Conservation (phyloP, 495 filamentous ascomycete genomes). For the Aspergillus nanangensis region DNA sequence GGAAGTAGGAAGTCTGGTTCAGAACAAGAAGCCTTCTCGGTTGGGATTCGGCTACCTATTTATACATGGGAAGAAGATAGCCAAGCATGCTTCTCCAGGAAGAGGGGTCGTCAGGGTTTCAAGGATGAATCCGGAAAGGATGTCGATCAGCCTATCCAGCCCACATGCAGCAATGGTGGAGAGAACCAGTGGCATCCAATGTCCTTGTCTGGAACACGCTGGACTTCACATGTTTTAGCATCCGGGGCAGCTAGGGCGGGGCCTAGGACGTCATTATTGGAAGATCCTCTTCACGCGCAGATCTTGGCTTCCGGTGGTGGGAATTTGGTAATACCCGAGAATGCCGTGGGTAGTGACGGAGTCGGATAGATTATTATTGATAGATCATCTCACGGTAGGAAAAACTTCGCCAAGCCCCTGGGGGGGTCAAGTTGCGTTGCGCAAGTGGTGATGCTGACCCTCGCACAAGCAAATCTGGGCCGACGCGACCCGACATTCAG, state of each 20-base stretch:
- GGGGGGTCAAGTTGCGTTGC: constrained; percentile 2
- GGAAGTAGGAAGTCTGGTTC: constrained; percentile 4
- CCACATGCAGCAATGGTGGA: constrained; percentile 15
- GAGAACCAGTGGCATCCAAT: constrained; percentile 21
- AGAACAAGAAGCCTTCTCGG: constrained; percentile 5
- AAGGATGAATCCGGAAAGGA: constrained; percentile 17
- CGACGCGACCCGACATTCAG: constrained; percentile 28
- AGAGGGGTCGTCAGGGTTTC: constrained; percentile 23
- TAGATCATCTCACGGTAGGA: neutral
- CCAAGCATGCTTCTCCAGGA: constrained; percentile 19
- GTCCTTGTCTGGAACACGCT: constrained; percentile 13
- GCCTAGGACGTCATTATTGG: constrained; percentile 16
- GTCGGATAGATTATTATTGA: too few relatives aligned
- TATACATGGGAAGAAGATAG: constrained; percentile 23
- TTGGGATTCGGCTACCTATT: constrained; percentile 26
- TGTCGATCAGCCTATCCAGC: constrained; percentile 31
- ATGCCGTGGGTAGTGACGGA: too few relatives aligned
- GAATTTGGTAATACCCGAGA: neutral
- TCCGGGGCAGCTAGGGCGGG: constrained; percentile 9
- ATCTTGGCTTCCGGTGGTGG: constrained; percentile 11
- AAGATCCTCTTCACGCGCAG: constrained; percentile 10
- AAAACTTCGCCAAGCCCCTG: neutral
- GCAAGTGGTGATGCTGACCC: constrained; percentile 2
- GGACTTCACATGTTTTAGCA: constrained; percentile 21
- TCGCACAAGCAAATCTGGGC: constrained; percentile 22